Conservation (phyloP, 1,284 basidiomycete species). For the Cystobasidium slooffiae region DNA sequence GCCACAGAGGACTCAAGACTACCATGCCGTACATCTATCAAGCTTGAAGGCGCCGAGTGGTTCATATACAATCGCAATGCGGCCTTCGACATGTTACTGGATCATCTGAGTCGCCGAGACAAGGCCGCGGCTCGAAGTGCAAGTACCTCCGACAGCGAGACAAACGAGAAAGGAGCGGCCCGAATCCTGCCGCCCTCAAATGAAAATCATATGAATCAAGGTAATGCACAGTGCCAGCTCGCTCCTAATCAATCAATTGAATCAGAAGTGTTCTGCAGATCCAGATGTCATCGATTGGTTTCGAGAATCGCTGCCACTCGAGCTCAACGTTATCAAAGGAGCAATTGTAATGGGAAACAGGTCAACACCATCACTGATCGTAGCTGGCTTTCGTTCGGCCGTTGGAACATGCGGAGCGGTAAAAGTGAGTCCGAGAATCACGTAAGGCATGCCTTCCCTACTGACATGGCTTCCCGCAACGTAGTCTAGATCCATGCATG, state of each 20-base stretch:
- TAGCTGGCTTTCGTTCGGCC: constrained; percentile 73
- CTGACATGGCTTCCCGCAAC: constrained; percentile 4
- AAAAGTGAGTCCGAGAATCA: constrained; percentile 61
- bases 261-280: background rate
- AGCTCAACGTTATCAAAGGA: constrained; percentile 72
- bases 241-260: too few species aligned
- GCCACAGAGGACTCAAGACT: constrained; percentile 56
- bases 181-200: constrained; percentile 39
- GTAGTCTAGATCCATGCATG: constrained; percentile 75
- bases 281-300: constrained; percentile 62
- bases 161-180: constrained; percentile 39
- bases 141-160: constrained; percentile 43
- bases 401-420: constrained; percentile 78
- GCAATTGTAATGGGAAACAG: constrained; percentile 80
- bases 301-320: constrained; percentile 78
- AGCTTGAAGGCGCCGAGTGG: constrained; percentile 82
- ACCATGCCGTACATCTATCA: constrained; percentile 76
- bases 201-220: constrained; percentile 37
- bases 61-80: constrained; percentile 86
- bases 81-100: constrained; percentile 80
- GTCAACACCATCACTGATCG: constrained; percentile 77
- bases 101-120: constrained; percentile 55
- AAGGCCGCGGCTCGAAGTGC: constrained; percentile 51
- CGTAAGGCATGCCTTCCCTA: background rate
- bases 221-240: background rate